A percentile compares a stretch with the other conserved stretches of the same genome.
Conservation (phyloP, 345 rosid genomes). For the Brassica napus region Da-Ae NC_063434.1:28675001-28675500, state of each 20-base stretch:
- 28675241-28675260: constrained; percentile 12
- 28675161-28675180: neutral
- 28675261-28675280: constrained; percentile 40
- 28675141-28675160: neutral
- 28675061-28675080: neutral
- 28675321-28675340: neutral
- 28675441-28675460: neutral
- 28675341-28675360: neutral
- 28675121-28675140: neutral
- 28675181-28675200: constrained; percentile 5
- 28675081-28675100: neutral
- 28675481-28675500: neutral
- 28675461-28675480: neutral
- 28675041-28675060: neutral
- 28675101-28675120: neutral
- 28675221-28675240: constrained; percentile 31
- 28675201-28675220: constrained; percentile 29
- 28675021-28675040: neutral
- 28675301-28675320: neutral
- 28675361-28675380: neutral
- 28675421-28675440: neutral
- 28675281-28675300: constrained; percentile 35
- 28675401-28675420: neutral
- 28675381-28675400: neutral
- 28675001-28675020: neutral